Evolutionary conservation across 2,329 filamentous ascomycete genomes (phyloP).

Genomic region (Thyridium curvatum): DNA sequence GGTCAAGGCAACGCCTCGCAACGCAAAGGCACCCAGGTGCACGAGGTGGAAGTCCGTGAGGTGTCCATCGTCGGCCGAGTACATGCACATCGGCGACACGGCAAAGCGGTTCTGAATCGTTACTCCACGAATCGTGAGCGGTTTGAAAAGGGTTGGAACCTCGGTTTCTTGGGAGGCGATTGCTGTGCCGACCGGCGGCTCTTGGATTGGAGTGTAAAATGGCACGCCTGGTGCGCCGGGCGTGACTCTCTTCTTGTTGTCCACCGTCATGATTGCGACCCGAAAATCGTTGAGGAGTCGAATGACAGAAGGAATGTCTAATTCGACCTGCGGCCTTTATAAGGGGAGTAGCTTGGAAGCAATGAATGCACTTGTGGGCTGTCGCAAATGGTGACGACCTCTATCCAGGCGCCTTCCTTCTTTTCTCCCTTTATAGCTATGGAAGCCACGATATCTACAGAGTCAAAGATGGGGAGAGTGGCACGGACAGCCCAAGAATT

Average conservation of each 20-base stretch:
- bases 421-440: too few species aligned
- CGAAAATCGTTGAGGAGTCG: conserved; percentile 2
- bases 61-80: conserved; percentile 56
- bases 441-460: too few species aligned
- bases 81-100: conserved; percentile 57
- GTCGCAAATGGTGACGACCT: too few species aligned
- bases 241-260: conserved; percentile 19
- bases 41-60: conserved; percentile 76
- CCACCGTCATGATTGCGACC: too few species aligned
- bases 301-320: neutral
- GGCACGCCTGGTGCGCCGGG: conserved; percentile 37
- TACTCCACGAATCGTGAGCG: conserved; percentile 46
- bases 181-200: conserved; percentile 43
- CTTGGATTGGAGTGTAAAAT: conserved; percentile 49
- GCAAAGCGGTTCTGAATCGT: conserved; percentile 50
- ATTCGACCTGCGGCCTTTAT: neutral
- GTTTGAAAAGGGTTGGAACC: conserved; percentile 49
- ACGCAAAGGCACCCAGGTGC: conserved; percentile 72
- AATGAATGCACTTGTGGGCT: too few species aligned
- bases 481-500: too few species aligned
- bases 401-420: too few species aligned
- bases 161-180: conserved; percentile 21
- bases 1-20: conserved; percentile 67
- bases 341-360: neutral
- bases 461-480: too few species aligned